Percentiles rank a stretch among this genome's conserved stretches.
These are phyloP conservation scores for Cutaneotrichosporon curvatum DNA, from an alignment of 1,284 basidiomycete species.

Conservation along the genomic window DNA sequence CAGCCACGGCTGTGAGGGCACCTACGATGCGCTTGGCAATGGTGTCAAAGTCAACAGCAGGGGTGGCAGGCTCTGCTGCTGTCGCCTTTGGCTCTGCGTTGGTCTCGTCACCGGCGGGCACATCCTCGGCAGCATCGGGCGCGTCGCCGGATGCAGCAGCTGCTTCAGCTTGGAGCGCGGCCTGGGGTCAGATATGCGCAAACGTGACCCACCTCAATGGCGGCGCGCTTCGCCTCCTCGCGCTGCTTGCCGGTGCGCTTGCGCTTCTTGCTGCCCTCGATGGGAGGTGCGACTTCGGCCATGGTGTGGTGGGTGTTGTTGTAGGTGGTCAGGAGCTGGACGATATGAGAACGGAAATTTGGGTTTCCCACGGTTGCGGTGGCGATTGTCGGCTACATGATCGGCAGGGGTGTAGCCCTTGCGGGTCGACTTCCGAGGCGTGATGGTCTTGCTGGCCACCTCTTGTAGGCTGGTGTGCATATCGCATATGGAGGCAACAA, in stretches of 20 bases:
- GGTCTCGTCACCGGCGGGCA: background rate
- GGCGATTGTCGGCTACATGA: too few species aligned
- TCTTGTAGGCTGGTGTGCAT: too few species aligned
- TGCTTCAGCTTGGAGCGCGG: conserved; percentile 14
- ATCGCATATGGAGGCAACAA: too few species aligned
- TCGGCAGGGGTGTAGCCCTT: too few species aligned
- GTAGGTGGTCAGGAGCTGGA: background rate
- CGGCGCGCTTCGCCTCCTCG: conserved; percentile 36
- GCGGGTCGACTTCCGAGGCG: too few species aligned
- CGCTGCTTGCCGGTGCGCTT: conserved; percentile 43
- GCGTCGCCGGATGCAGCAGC: conserved; percentile 4
- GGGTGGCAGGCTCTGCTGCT: background rate
- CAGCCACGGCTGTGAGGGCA: background rate
- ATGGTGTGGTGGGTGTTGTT: conserved; percentile 5
- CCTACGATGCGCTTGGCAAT: conserved; percentile 35
- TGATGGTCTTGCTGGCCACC: too few species aligned
- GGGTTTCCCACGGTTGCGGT: conserved; percentile 11
- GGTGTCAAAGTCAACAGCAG: conserved; percentile 23
- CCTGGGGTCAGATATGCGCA: conserved; percentile 7
- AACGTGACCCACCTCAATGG: conserved; percentile 25
- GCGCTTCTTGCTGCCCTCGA: conserved; percentile 29
- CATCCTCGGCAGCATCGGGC: conserved; percentile 9
- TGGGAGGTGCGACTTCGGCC: conserved; percentile 2
- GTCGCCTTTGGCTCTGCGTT: background rate
- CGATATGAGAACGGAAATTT: conserved; percentile 7